Evolutionary conservation across 495 filamentous ascomycete species (phyloP), one percentile per base, ranked within the genome.

Genomic region (Aspergillus panamensis): DNA sequence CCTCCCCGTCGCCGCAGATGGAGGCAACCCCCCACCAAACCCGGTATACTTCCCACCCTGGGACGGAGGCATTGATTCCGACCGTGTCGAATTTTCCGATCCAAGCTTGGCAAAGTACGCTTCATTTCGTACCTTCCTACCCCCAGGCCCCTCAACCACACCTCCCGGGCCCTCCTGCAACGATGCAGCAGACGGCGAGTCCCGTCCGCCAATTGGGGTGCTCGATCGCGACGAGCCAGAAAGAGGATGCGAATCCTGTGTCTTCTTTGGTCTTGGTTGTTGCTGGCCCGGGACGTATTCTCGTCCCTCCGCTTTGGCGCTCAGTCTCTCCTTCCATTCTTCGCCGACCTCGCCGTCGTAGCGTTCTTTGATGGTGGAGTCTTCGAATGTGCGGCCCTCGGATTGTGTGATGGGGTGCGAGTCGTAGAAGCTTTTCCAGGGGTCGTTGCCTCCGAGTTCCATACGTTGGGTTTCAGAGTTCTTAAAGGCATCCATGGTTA

Each of bases 401-500:
- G 79, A 72, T 61, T 83, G 77, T 53, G 85, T 92, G 37, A 82
- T 77, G 16, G 81, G 68, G 64, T 92, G 87, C 33, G 73, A 70
- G 65, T 94, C 84, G 71, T 90, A 97, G 78, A 96, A 96, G 6
- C 78, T 69, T 54, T 82, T 84, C 90, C 91, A 97, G n/a, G 81
- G 78, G 39, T 86, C 84, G 71, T 97, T 97, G 45, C 92, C 92
- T 19, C 92, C 92, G 12, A 84, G 72, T 25, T 89, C 81, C 92
- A 97, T 96, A 62, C 91, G 86, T 70, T 85, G 81, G 58, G 96
- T 89, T 69, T 96, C 92, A 55, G 78, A 77, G 60, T 82, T 82
- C 70, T 98, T 98, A 77, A 98, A 97, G 56, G 89, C 88, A 78
- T 98, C 94, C 94, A 98, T 98, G 47, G 89, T 95, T 61, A 97